Conservation (phyloP, 2,329 filamentous ascomycete genomes). For the Massarina eburnea region DNA sequence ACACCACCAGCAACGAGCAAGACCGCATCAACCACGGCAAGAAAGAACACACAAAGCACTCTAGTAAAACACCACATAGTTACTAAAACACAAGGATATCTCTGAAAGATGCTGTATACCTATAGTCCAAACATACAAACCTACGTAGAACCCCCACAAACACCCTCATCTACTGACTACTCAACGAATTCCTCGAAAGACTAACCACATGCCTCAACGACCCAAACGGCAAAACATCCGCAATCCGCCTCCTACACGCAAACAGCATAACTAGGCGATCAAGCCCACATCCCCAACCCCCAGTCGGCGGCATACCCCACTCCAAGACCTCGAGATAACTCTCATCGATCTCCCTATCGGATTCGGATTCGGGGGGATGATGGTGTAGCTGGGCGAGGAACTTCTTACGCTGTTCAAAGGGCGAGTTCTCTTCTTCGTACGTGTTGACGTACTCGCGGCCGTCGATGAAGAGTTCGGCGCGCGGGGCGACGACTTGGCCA, state of each 20-base stretch:
- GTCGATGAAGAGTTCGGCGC: constrained; percentile 81
- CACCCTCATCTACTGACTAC: background rate
- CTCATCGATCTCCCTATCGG: constrained; percentile 65
- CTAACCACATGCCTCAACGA: constrained; percentile 66
- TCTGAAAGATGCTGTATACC: too few species aligned
- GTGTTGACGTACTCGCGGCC: constrained; percentile 88
- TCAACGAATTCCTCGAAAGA: constrained; percentile 31
- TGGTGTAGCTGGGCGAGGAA: constrained; percentile 63
- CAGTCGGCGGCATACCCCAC: constrained; percentile 90
- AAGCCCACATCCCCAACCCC: constrained; percentile 93
- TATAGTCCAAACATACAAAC: background rate
- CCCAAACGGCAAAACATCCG: constrained; percentile 86
- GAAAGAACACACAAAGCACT: too few species aligned
- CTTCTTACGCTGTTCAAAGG: constrained; percentile 81
- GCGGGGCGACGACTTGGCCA: constrained; percentile 71
- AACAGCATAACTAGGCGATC: constrained; percentile 93
- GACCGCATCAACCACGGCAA: too few species aligned
- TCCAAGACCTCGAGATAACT: constrained; percentile 83
- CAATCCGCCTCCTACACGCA: constrained; percentile 74
- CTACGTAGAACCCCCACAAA: background rate
- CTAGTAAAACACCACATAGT: too few species aligned
- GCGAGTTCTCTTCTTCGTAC: constrained; percentile 98
- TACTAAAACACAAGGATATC: too few species aligned
- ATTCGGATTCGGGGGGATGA: constrained; percentile 36
- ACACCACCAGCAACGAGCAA: too few species aligned